Evolutionary conservation across 768 basidiomycete species (phyloP).

Genomic region (Boletus sensibilis): DNA sequence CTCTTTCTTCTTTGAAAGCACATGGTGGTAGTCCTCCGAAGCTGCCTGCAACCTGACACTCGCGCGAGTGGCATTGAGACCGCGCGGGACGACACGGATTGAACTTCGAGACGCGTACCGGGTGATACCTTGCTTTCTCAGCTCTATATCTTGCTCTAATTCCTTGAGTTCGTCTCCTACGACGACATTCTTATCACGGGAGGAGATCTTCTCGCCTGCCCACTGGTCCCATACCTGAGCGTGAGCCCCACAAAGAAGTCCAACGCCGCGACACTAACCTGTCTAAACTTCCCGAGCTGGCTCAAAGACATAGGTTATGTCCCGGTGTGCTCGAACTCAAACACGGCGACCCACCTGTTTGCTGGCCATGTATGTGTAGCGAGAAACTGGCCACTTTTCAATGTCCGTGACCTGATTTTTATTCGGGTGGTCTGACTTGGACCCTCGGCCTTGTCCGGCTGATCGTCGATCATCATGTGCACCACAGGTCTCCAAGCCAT

Average conservation of each 20-base stretch:
- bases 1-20: conserved; percentile 74
- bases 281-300: conserved; percentile 75
- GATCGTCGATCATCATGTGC: conserved; percentile 4
- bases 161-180: conserved; percentile 73
- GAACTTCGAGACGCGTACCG: conserved; percentile 51
- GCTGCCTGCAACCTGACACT: conserved; percentile 61
- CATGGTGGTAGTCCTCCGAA: conserved; percentile 68
- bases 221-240: conserved; percentile 50
- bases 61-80: conserved; percentile 1
- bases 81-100: neutral
- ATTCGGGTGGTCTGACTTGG: conserved; percentile 15
- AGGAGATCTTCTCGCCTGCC: conserved; percentile 87
- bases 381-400: neutral
- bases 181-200: conserved; percentile 74
- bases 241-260: neutral
- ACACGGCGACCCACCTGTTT: conserved; percentile 49
- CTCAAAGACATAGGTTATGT: conserved; percentile 3
- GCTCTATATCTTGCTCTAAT: conserved; percentile 81
- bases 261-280: conserved; percentile 45
- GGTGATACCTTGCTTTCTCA: conserved; percentile 69
- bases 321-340: neutral
- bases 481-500: neutral
- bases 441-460: conserved; percentile 14
- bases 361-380: conserved; percentile 52
- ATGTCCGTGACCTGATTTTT: conserved; percentile 17